phyloP scores from a whole-genome alignment of 2,329 filamentous ascomycete species.

The Sclerotinia spermophila region DNA sequence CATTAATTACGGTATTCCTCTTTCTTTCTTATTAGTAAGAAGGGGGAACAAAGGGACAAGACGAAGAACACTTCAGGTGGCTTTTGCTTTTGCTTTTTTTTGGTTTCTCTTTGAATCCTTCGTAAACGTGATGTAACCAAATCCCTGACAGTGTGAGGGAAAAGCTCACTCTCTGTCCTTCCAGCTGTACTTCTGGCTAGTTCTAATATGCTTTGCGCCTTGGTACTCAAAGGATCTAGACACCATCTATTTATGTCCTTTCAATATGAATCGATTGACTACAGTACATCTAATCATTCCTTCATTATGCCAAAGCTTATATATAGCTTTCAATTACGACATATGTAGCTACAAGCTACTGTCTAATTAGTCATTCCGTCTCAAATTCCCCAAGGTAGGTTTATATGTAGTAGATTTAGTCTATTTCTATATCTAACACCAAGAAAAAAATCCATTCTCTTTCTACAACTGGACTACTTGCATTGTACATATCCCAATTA shows the following conservation, averaged over 20 bases:
- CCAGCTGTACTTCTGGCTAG: not conserved
- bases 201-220: not conserved
- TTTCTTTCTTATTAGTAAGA: conserved; percentile 3
- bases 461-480: not conserved
- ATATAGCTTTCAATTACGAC: not conserved
- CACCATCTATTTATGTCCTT: not conserved
- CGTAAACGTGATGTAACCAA: not conserved
- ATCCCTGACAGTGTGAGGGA: not conserved
- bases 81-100: not conserved
- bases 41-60: not conserved
- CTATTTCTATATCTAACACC: not conserved
- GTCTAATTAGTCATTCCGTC: rapidly evolving
- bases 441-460: not conserved
- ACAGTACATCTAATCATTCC: not conserved
- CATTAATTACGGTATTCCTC: not conserved
- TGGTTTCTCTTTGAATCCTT: not conserved
- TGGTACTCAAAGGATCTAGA: not conserved
- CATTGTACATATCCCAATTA: not conserved
- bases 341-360: not conserved
- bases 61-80: not conserved
- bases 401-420: not conserved
- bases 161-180: not conserved
- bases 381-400: too few relatives aligned
- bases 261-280: not conserved
- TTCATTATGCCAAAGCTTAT: not conserved